Base-by-base conservation (phyloP, 169 alveolate species). In the Plasmodium adleri region DNA sequence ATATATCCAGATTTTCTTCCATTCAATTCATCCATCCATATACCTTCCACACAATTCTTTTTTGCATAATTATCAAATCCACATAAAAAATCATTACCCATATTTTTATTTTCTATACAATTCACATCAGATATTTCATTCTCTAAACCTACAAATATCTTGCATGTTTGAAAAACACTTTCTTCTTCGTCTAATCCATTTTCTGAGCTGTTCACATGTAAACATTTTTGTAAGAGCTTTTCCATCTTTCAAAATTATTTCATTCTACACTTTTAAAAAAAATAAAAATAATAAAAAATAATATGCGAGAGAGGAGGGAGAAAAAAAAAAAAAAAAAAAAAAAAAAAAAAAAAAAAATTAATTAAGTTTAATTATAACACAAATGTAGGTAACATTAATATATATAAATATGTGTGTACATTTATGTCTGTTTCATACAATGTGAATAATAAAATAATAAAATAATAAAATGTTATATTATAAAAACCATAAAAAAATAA, bases 71-170 rank as follows among this genome's bases (percentile, higher is more conserved):
- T 32, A 49, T 76, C 89, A 76, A 58, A 58, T 43, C 62, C 58
- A 17, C 89, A 78, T n/a, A 78, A 64, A 58, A 64, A 78, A 28
- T 67, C 76, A 15, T 78, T 78, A 13, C 66, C 89, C 1, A 66
- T 24, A 5, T 49, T 13, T 22, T 59, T 73, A 64, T 22, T 45
- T 2, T 66, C 39, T 58, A 78, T 22, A 78, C 76, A 66, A 66
- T 66, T 66, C 9, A 50, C 50, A 45, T 66, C 89, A 66, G 50
- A 67, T 50, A 28, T 47, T 13, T 32, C 68, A 20, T 78, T 20
- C 10, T 47, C 54, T 43, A 78, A 59, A 56, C 78, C 66, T 32
- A 45, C 67, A 12, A 52, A 24, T 32, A 67, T 10, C 3, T 78
- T 64, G 26, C 89, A 78, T 1, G 76, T 64, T 66, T 78, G 60